Evolutionary conservation across 257 asterid genomes (phyloP), one percentile per base, ranked within the genome.

Genomic region (Plantago ovata): DNA sequence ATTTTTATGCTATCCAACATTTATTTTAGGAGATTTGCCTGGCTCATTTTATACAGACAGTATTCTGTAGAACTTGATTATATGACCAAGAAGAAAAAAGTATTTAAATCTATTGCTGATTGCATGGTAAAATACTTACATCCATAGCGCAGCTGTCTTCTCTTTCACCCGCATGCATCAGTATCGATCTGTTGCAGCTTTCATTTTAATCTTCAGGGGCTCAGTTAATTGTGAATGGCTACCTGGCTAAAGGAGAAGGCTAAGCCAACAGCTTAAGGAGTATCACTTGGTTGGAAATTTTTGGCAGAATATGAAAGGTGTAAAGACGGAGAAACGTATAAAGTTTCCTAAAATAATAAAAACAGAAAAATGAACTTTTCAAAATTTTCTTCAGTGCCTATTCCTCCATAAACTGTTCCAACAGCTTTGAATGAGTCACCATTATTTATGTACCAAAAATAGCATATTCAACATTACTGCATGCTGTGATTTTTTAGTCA

Each of bases 351-450:
- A 49, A 49, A 49, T 7, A 6, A 10, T 20, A 32, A n/a, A n/a
- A 49, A 21, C 55, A 8, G 55, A 21, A 24, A 49, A 20, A 19
- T 49, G 15, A 21, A 49, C 21, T 24, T 9, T 10, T 49, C 21
- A 47, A 23, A 11, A 47, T 19, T 9, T 21, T 44, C 36, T 44
- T 48, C 13, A 49, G 10, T 19, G 7, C 55, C 10, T 49, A 49
- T 49, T 49, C 36, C 13, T 49, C 55, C 28, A 19, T 32, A 19
- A 48, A 16, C 32, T 2, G 53, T 24, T 48, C 21, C 55, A 49
- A 49, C 55, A 21, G 55, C 55, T 49, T 49, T 49, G 55, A 49
- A 24, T 10, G 21, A 19, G 36, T 49, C 55, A 19, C 8, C 53
- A 10, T 48, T 24, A 48, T 48, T 14, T 48, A 8, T 10, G 22